Percentiles rank a stretch among this genome's conserved stretches.
Evolutionary conservation across 345 rosid genomes (phyloP).

Genomic region (Alliaria petiolata): DNA sequence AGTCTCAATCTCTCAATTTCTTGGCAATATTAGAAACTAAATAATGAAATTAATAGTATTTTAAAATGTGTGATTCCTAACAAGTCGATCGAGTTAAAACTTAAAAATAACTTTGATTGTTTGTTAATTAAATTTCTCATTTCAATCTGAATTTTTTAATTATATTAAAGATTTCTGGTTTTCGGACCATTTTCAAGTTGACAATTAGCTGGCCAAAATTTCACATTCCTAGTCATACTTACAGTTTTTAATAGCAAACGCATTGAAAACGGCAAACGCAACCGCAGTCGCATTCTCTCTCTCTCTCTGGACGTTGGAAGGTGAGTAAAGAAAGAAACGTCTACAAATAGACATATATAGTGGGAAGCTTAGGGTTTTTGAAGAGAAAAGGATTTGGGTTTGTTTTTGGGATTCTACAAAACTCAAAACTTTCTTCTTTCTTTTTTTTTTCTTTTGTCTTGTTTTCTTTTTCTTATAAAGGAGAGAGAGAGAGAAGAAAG

Average conservation of each 20-base stretch:
- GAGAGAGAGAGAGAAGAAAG: slow-evolving; percentile 20
- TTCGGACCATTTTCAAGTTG: background rate
- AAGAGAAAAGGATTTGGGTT: slow-evolving; percentile 28
- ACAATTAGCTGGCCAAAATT: background rate
- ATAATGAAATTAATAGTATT: background rate
- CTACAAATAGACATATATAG: slow-evolving; percentile 47
- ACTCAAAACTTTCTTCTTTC: slow-evolving; percentile 3
- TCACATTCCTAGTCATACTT: background rate
- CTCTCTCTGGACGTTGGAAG: slow-evolving; percentile 1
- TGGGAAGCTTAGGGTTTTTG: slow-evolving; percentile 35
- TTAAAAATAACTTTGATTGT: background rate
- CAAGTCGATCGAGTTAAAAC: too few relatives aligned
- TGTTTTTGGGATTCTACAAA: slow-evolving; percentile 58
- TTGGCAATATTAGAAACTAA: background rate
- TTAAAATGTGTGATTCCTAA: background rate
- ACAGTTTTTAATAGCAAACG: background rate
- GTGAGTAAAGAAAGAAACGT: slow-evolving; percentile 46
- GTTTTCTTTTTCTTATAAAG: slow-evolving; percentile 25
- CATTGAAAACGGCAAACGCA: slow-evolving; percentile 15
- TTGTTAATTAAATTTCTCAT: background rate
- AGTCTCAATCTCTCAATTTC: background rate
- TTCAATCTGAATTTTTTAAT: background rate
- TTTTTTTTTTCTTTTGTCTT: background rate
- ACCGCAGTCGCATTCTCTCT: slow-evolving; percentile 4
- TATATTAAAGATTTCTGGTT: too few relatives aligned